Evolutionary conservation across 768 basidiomycete genomes (phyloP), one percentile per base, ranked within the genome.

Genomic region (Trametes meyenii): DNA sequence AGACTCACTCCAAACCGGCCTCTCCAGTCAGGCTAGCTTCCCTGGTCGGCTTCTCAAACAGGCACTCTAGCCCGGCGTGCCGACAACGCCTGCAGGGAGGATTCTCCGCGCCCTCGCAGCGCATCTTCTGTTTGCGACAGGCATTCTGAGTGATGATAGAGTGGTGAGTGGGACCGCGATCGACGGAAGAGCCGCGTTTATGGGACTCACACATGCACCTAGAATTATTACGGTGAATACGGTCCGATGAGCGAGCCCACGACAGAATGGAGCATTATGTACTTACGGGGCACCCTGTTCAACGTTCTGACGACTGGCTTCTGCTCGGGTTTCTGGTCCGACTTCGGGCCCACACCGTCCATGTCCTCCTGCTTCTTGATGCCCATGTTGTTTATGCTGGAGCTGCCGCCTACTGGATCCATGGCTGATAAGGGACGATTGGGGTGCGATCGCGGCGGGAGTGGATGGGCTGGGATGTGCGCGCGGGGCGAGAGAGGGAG

Each of bases 71-170:
- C 2, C 92, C 91, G 19, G 90, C 88, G 68, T 94, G 90, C 35
- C 92, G 83, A 76, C 96, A 98, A 45, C 96, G 86, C 69, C 90
- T 88, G 76, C 96, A 98, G n/a, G 96, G 96, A 24, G 96, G 95
- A 69, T 92, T 94, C 73, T 97, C 96, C 16, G 94, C 96, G 1
- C 94, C 94, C 74, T 96, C 94, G 72, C 95, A 98, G 67, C 94
- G 83, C 96, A 97, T 97, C 78, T 97, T 97, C 80, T 96, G 94
- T 70, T 94, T 92, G 67, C 95, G 81, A 75, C 95, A 96, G 17
- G 94, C 92, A 86, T 96, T 96, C 93, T 95, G 72, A 43, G 43
- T 23, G 51, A 54, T 44, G 49, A 60, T 33, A 50, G 33, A n/a
- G 23, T 44, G 14, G 46, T 57, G 55, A 61, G 56, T 39, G 14